Evolutionary conservation across 306 rosid species (phyloP), one percentile per base, ranked within the genome.

Genomic region (Quercus ilex): DNA sequence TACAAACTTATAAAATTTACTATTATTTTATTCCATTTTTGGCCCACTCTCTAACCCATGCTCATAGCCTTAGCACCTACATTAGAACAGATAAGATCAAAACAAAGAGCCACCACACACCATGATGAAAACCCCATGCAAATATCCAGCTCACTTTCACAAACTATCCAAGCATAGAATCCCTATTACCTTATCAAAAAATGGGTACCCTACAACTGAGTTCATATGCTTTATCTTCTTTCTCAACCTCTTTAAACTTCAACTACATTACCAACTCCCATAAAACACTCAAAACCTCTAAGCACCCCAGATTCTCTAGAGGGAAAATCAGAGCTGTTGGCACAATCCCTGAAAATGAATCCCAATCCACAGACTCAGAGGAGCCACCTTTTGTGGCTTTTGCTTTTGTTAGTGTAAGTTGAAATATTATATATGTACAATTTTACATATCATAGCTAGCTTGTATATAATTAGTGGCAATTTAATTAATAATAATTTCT

Each of bases 391-490:
- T 71, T 43, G 84, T 94, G 0, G 91, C 87, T 49, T 86, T 92
- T n/a, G 97, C 93, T 69, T 95, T 95, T 78, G 85, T 95, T 64
- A 82, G 84, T 81, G 97, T 94, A 89, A 86, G 97, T 80, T 62
- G 0, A 55, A 52, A 5, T 14, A 28, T 49, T 9, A 15, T 19
- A 26, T 72, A n/a, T 28, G 43, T 63, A 43, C 49, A 21, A 51
- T 58, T 25, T 60, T n/a, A 4, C 69, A 12, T 46, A 12, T 46
- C 57, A 60, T 62, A 26, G 25, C 15, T 71, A 5, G 46, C 41
- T 55, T 41, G 17, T 31, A 10, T 3, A 20, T 7, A 58, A 20
- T 1, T 21, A 20, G 30, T 58, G 17, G 31, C 17, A 59, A 23
- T 23, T 10, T 12, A 17, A 12, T 10, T 49, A 12, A 65, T 65